Conservation (phyloP, 1,139 yeast species). For the Geotrichum reessii region DNA sequence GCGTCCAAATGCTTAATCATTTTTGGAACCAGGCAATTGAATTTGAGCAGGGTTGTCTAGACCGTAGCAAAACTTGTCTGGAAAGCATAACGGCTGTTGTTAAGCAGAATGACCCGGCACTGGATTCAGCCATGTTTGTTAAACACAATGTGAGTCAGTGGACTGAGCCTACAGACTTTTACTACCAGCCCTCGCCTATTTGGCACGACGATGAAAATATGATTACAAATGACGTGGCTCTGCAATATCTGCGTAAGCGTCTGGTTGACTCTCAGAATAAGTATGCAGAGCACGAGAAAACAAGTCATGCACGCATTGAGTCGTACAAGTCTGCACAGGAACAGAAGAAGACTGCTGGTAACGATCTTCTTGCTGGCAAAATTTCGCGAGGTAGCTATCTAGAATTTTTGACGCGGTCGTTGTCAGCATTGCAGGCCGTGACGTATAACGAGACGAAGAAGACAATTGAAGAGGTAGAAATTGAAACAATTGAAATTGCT, state of each 20-base stretch:
- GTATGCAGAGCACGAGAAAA: constrained; percentile 25
- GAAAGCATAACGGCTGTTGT: constrained; percentile 53
- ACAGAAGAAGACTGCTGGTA: constrained; percentile 24
- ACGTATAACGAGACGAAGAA: constrained; percentile 69
- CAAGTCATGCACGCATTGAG: constrained; percentile 34
- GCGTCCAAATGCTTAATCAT: constrained; percentile 66
- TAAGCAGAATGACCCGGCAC: constrained; percentile 62
- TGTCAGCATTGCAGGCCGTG: constrained; percentile 55
- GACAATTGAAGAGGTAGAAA: constrained; percentile 74
- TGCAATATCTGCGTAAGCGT: constrained; percentile 56
- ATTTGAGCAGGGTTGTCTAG: constrained; percentile 56
- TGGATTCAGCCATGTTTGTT: constrained; percentile 87
- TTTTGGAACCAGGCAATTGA: constrained; percentile 60
- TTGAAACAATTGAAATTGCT: constrained; percentile 82
- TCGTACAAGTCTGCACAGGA: constrained; percentile 27
- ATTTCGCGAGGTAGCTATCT: constrained; percentile 33
- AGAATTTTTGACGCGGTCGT: constrained; percentile 50
- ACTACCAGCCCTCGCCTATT: constrained; percentile 80
- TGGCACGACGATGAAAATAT: constrained; percentile 96
- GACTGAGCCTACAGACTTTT: constrained; percentile 82
- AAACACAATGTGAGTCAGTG: constrained; percentile 75
- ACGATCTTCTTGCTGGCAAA: constrained; percentile 22
- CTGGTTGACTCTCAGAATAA: constrained; percentile 41
- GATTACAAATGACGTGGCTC: constrained; percentile 55
- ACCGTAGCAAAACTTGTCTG: constrained; percentile 49